These are phyloP conservation scores for Salvia hispanica DNA, from an alignment of 257 asterid species.

Conservation along the genomic window DNA sequence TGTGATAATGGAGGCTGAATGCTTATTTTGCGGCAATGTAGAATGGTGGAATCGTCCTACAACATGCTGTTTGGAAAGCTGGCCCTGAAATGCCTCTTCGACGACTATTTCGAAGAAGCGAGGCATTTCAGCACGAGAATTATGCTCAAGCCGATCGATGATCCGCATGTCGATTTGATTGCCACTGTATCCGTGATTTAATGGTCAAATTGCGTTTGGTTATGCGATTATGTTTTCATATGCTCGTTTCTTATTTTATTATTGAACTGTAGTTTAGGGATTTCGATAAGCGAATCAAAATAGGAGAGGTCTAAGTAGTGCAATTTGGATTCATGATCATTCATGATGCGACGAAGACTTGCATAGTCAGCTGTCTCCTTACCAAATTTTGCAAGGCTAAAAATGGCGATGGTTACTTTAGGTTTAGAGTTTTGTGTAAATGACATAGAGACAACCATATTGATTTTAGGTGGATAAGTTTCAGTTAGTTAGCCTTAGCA, in stretches of 20 bases:
- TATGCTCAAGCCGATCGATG: slow-evolving; percentile 90
- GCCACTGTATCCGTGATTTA: slow-evolving; percentile 71
- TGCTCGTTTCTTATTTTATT: background rate
- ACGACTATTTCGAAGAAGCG: slow-evolving; percentile 79
- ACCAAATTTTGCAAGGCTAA: background rate
- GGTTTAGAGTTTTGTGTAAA: slow-evolving; percentile 1
- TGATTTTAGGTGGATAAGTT: slow-evolving; percentile 11
- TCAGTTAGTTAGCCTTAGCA: slow-evolving; percentile 18
- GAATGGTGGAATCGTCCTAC: slow-evolving; percentile 93
- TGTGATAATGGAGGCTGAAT: slow-evolving; percentile 7
- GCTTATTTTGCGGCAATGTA: slow-evolving; percentile 38
- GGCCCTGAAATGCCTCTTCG: slow-evolving; percentile 73
- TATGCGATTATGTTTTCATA: slow-evolving; percentile 1
- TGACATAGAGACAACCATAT: background rate
- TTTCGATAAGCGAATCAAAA: background rate
- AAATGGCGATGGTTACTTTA: background rate
- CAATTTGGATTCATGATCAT: background rate
- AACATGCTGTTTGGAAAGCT: slow-evolving; percentile 77
- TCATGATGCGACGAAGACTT: background rate
- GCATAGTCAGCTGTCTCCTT: slow-evolving; percentile 5
- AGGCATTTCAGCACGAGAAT: slow-evolving; percentile 66
- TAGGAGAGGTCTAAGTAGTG: background rate
- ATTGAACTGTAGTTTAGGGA: background rate
- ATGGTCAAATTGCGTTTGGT: background rate
- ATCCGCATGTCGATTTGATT: slow-evolving; percentile 92